phyloP scores from a whole-genome alignment of 805 yeast genomes.

The Kodamaea kaohsiungensis region DNA sequence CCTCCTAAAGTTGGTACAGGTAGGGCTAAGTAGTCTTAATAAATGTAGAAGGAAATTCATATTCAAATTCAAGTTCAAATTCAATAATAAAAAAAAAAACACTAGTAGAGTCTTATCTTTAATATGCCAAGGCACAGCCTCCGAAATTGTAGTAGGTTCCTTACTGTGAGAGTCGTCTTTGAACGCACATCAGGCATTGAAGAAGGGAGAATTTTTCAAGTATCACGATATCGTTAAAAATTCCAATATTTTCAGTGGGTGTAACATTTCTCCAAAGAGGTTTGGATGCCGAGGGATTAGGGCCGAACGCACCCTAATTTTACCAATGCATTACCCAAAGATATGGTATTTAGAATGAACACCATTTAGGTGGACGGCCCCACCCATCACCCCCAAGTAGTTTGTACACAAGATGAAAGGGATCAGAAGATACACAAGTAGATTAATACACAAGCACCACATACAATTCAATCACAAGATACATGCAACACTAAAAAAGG shows the following conservation, averaged over 20 bases:
- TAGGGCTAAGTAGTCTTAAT: not conserved
- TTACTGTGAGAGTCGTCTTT: not conserved
- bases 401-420: not conserved
- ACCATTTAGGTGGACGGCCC: not conserved
- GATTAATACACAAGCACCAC: not conserved
- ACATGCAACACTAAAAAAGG: not conserved
- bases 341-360: not conserved
- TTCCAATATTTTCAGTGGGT: too few relatives aligned
- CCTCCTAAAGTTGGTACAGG: constrained; percentile 36
- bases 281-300: not conserved
- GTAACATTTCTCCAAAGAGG: not conserved
- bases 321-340: too few relatives aligned
- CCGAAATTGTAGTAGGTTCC: too few relatives aligned
- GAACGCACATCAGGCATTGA: not conserved
- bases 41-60: not conserved
- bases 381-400: not conserved
- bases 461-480: not conserved
- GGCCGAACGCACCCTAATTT: not conserved
- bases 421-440: not conserved
- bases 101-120: too few relatives aligned
- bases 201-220: not conserved
- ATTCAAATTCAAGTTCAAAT: too few relatives aligned
- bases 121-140: too few relatives aligned
- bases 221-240: not conserved
- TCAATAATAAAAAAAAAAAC: too few relatives aligned